Base-by-base conservation (phyloP, 345 rosid species). In the Passiflora organensis region DNA sequence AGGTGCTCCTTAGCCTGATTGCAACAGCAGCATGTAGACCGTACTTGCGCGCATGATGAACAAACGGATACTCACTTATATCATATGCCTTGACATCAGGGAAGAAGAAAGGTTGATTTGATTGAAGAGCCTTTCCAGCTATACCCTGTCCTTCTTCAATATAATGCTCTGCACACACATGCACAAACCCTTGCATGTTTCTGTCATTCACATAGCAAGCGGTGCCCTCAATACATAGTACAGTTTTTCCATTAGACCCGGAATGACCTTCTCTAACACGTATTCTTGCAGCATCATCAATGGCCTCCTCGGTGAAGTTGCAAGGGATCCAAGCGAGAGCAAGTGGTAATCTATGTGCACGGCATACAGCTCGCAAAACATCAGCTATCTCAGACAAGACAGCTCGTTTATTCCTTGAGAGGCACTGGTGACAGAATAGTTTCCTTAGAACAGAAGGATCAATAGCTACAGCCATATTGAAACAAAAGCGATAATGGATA, bases 311-410 rank as follows among this genome's bases (percentile, higher is more conserved):
- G 9, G 65, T 39, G 53, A 68, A 79, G 65, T 68, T 61, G 68
- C 87, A 88, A 1, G 96, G 96, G 66, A 91, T 80, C 98, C 96
- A 91, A 37, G 95, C 84, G 54, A 88, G 60, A 69, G 96, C 98
- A 62, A 91, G 63, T 8, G 96, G 96, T 63, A 91, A 69, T 28
- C 69, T 76, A 73, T 91, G 98, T 18, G 85, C 95, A 61, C 88
- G 93, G 34, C 98, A 91, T 51, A 84, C 81, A 19, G 83, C 93
- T 55, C 82, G 77, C 42, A 91, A 67, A 70, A 91, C 93, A 69
- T 91, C 82, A 44, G 73, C 57, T 71, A 91, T 88, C 72, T 91
- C 98, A 54, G 89, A 72, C 55, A 86, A 73, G 51, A 83, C 93
- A 60, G 72, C 80, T 74, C 78, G 76, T 67, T 80, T 88, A 68